Base-by-base conservation (phyloP, 768 basidiomycete genomes). In the Sutorius australiensis region DNA sequence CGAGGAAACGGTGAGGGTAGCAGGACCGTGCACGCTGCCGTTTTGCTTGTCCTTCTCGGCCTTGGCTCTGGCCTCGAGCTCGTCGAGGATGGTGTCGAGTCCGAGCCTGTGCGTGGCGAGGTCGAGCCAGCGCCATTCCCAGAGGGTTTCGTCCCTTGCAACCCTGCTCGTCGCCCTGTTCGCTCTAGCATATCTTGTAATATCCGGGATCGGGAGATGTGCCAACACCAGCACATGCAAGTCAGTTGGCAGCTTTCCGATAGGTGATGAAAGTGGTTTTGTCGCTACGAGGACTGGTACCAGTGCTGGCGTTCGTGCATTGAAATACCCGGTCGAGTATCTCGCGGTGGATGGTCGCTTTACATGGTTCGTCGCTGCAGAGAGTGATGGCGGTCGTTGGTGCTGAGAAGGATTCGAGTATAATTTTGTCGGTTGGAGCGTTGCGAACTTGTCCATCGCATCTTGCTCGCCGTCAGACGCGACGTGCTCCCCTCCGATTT, bases 381-480 rank as follows among this genome's bases (percentile, higher is more conserved):
- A 27, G 0, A 46, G 14, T 31, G 56, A 27, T 9, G 51, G 14
- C 14, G 43, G n/a, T 6, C 67, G 61, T 30, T 67, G 65, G 14
- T 72, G 65, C 3, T 66, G 67, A 49, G 75, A 62, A 42, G 60
- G 63, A 39, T 50, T 59, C 37, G 67, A 57, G 63, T 84, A 78
- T 16, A 87, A 71, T 48, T 77, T 81, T 21, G 80, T 80, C 3
- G 92, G 92, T 65, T 92, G 87, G 37, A 95, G 80, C 0, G 89
- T 80, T n/a, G 83, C 77, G 71, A 94, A 94, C 70, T 89, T 89
- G 73, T 95, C 86, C 90, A 92, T 89, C 53, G 56, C 54, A 50
- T 50, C 50, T 11, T 55, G 61, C 41, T 43, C 57, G 41, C 13
- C 42, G 45, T 32, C 5, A 10, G 41, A 46, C 49, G 32, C 53